Percentiles rank a stretch among this genome's conserved stretches.
Evolutionary conservation across 1,284 basidiomycete genomes (phyloP).

Genomic region (Ceratobasidium papillatum): DNA sequence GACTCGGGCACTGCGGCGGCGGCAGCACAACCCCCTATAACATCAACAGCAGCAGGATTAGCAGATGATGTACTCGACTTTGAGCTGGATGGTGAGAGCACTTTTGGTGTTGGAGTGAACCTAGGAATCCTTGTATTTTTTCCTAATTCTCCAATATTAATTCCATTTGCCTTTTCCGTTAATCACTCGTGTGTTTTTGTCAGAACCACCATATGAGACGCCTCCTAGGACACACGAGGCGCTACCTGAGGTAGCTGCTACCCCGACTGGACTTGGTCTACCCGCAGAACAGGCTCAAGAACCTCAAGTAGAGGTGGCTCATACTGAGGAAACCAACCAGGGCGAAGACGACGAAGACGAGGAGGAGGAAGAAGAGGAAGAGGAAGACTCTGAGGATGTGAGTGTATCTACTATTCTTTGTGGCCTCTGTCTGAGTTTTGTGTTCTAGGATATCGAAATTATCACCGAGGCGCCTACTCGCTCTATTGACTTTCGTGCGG

Average conservation of each 20-base stretch:
- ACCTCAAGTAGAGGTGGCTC: slow-evolving; percentile 2
- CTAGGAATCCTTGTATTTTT: slow-evolving; percentile 32
- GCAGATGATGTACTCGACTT: slow-evolving; percentile 31
- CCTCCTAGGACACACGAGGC: slow-evolving; percentile 34
- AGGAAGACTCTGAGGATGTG: slow-evolving; percentile 45
- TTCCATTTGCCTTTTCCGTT: slow-evolving; percentile 24
- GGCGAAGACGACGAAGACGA: slow-evolving; percentile 45
- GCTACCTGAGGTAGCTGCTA: neutral
- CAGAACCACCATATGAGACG: slow-evolving; percentile 35
- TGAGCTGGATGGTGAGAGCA: slow-evolving; percentile 41
- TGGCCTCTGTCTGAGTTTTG: neutral
- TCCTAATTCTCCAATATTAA: slow-evolving; percentile 40
- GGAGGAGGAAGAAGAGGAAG: slow-evolving; percentile 46
- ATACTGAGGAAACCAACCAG: slow-evolving; percentile 38
- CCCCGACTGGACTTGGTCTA: slow-evolving; percentile 31
- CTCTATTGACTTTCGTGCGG: slow-evolving; percentile 76
- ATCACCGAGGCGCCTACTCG: slow-evolving; percentile 76
- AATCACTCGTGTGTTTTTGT: slow-evolving; percentile 33
- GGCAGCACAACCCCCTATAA: neutral
- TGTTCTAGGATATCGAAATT: slow-evolving; percentile 72
- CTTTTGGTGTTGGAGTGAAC: slow-evolving; percentile 27
- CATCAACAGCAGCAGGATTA: neutral
- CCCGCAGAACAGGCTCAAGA: slow-evolving; percentile 6
- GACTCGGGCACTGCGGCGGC: slow-evolving; percentile 35
- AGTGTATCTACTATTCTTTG: slow-evolving; percentile 1